phyloP scores from a whole-genome alignment of 2,329 filamentous ascomycete genomes.

The Pezicula neosporulosa region DNA sequence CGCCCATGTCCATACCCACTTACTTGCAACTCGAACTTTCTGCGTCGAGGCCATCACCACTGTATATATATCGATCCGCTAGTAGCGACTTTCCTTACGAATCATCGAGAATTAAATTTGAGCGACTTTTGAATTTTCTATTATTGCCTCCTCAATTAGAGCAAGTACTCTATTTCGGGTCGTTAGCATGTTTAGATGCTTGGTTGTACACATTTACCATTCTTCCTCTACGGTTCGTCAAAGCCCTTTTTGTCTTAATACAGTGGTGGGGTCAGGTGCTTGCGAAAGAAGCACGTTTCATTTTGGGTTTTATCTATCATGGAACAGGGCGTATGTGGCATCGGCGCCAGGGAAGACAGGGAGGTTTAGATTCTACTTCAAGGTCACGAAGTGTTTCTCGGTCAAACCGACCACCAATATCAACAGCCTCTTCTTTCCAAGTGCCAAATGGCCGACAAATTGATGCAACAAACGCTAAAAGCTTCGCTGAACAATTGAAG shows the following conservation, averaged over 20 bases:
- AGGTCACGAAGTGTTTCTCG: conserved; percentile 25
- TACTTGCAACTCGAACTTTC: conserved; percentile 63
- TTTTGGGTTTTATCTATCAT: conserved; percentile 73
- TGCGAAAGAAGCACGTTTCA: conserved; percentile 66
- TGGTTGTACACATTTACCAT: conserved; percentile 98
- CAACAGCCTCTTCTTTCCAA: conserved; percentile 21
- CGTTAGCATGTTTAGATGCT: conserved; percentile 86
- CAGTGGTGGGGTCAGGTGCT: conserved; percentile 76
- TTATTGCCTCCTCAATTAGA: conserved; percentile 80
- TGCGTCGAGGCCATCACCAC: conserved; percentile 56
- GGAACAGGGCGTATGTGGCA: conserved; percentile 78
- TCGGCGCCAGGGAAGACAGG: conserved; percentile 45
- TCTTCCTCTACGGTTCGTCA: conserved; percentile 80
- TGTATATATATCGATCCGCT: conserved; percentile 62
- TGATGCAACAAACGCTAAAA: conserved; percentile 10
- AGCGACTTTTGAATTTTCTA: conserved; percentile 86
- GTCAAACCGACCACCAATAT: conserved; percentile 18
- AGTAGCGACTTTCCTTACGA: conserved; percentile 72
- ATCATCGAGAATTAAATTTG: conserved; percentile 86
- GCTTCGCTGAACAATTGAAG: conserved; percentile 14
- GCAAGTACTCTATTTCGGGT: conserved; percentile 80
- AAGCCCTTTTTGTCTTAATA: conserved; percentile 72
- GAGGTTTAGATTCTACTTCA: conserved; percentile 23
- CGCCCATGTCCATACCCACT: conserved; percentile 64
- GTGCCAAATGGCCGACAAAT: conserved; percentile 13